Evolutionary conservation across 345 rosid genomes (phyloP).

Genomic region (Eucalyptus pauciflora): DNA sequence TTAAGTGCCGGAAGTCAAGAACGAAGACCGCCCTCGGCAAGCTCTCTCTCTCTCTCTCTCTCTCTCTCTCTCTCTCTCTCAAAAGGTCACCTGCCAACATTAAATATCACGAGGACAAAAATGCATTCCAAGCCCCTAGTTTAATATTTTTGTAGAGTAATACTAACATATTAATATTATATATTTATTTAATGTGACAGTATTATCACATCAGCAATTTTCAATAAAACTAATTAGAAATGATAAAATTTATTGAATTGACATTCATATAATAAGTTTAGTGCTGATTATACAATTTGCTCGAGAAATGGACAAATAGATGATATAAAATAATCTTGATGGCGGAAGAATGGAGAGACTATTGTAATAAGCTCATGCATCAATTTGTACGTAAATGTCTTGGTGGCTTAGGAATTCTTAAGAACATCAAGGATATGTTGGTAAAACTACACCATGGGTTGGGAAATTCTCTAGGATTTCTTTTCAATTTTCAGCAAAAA

Average conservation of each 20-base stretch:
- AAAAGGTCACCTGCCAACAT: neutral
- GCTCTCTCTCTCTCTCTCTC: neutral
- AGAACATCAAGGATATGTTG: neutral
- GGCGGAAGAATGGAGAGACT: neutral
- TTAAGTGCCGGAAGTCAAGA: too few relatives aligned
- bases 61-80: neutral
- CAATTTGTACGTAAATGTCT: neutral
- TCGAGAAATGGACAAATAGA: rapidly evolving
- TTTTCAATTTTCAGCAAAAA: neutral
- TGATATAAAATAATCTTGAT: neutral
- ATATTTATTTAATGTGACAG: rapidly evolving
- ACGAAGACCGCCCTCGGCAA: too few relatives aligned
- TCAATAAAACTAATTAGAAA: neutral
- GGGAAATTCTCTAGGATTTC: neutral
- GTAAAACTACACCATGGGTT: neutral
- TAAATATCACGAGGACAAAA: neutral
- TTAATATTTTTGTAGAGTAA: neutral
- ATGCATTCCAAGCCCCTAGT: neutral
- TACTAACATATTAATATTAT: too few relatives aligned
- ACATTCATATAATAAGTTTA: neutral
- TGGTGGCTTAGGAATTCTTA: neutral
- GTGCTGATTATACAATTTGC: neutral
- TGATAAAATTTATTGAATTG: neutral
- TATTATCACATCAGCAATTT: neutral
- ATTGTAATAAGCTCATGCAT: neutral